phyloP scores from a whole-genome alignment of 148 eudicot genomes.

The Chenopodium suecicum region DNA sequence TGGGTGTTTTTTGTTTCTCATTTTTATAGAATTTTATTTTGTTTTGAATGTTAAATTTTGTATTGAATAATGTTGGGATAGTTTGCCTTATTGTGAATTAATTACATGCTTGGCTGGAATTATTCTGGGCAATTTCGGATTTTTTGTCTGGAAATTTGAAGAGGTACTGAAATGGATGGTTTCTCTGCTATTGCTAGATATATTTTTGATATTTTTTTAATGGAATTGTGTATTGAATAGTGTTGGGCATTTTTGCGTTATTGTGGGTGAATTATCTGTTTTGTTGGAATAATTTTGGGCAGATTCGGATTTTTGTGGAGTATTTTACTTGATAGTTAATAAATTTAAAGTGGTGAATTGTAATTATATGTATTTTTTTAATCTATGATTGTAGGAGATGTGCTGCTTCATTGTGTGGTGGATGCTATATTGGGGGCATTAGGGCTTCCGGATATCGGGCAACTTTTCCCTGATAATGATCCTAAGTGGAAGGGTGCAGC shows the following conservation, averaged over 20 bases:
- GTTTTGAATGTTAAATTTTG: not conserved
- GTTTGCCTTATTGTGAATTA: not conserved
- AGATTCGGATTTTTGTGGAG: not conserved
- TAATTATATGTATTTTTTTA: not conserved
- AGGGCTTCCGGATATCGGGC: constrained; percentile 97
- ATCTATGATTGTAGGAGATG: constrained; percentile 63
- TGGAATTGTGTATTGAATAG: not conserved
- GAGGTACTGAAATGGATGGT: not conserved
- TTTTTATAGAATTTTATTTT: not conserved
- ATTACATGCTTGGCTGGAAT: not conserved
- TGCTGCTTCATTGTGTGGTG: constrained; percentile 92
- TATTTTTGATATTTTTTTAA: no score
- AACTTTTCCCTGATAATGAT: constrained; percentile 90
- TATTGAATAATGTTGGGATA: not conserved
- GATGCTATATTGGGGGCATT: constrained; percentile 97
- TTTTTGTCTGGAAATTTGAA: not conserved
- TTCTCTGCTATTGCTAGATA: not conserved
- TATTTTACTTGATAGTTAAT: no score
- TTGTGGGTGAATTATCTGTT: no score
- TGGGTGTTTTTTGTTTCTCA: not conserved
- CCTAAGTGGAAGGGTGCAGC: constrained; percentile 98
- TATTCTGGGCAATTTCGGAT: not conserved
- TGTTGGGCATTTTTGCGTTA: not conserved
- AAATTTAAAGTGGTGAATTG: constrained; percentile 1
- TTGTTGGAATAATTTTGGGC: not conserved